phyloP scores from a whole-genome alignment of 176 grass and related monocot genomes.

The Rhynchospora pubera region DNA sequence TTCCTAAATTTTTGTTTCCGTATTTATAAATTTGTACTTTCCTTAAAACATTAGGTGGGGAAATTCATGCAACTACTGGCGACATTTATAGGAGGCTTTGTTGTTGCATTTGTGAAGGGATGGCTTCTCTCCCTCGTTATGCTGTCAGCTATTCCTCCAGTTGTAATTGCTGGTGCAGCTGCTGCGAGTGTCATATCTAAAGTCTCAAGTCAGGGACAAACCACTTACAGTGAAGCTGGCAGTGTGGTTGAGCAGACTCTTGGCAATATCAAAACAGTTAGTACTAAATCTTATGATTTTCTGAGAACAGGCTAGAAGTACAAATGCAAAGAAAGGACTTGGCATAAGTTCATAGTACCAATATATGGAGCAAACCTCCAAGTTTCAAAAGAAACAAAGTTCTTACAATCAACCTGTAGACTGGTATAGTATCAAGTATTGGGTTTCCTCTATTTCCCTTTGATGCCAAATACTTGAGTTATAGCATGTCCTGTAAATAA shows the following conservation, averaged over 20 bases:
- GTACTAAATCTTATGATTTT: constrained; percentile 20
- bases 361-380: too few relatives aligned
- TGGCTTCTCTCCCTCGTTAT: constrained; percentile 80
- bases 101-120: constrained; percentile 62
- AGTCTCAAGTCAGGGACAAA: constrained; percentile 45
- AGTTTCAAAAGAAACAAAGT: too few relatives aligned
- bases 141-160: constrained; percentile 60
- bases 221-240: constrained; percentile 64
- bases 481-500: not conserved
- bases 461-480: not conserved
- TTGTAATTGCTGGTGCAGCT: constrained; percentile 55
- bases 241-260: constrained; percentile 73
- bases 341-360: too few relatives aligned
- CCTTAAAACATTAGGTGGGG: constrained; percentile 39
- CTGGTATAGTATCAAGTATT: not conserved
- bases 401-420: too few relatives aligned
- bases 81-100: constrained; percentile 63
- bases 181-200: constrained; percentile 54
- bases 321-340: not conserved
- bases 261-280: constrained; percentile 72
- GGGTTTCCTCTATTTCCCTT: not conserved
- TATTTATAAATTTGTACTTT: too few relatives aligned
- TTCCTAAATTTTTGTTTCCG: too few relatives aligned
- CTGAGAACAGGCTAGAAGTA: not conserved
- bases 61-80: constrained; percentile 63